phyloP scores from a whole-genome alignment of 139 green algal species.

The Coccomyxa sp. region DNA sequence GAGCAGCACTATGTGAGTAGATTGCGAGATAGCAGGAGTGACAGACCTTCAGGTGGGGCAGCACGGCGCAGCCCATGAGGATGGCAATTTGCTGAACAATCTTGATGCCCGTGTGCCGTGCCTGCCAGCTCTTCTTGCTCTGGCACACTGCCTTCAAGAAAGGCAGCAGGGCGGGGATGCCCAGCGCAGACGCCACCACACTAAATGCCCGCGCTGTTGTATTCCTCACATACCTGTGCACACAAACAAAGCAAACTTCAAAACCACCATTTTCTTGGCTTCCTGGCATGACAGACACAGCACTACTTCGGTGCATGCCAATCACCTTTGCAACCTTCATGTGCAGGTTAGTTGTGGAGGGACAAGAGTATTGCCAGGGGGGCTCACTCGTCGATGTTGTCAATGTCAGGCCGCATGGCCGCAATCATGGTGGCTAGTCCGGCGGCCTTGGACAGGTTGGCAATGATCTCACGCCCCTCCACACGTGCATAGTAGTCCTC shows the following conservation, averaged over 20 bases:
- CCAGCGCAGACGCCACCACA: conserved; percentile 91
- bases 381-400: conserved; percentile 96
- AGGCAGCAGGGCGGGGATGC: conserved; percentile 94
- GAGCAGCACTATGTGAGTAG: no score
- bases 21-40: not conserved
- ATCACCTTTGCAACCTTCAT: no score
- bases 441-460: conserved; percentile 94
- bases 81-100: conserved; percentile 99
- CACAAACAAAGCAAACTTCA: not conserved
- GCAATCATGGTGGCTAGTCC: conserved; percentile 96
- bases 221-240: conserved; percentile 82
- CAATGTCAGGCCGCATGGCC: conserved; percentile 98
- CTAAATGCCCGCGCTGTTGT: conserved; percentile 88
- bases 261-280: no score
- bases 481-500: conserved; percentile 97
- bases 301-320: no score
- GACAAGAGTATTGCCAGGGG: not conserved
- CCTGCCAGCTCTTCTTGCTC: conserved; percentile 95
- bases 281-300: no score
- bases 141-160: conserved; percentile 99
- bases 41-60: conserved; percentile 87
- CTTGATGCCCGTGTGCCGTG: conserved; percentile 98
- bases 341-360: no score
- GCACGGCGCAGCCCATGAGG: conserved; percentile 93
- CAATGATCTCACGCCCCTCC: conserved; percentile 98